Conservation (phyloP, 495 filamentous ascomycete genomes). For the Pseudevernia furfuracea region DNA sequence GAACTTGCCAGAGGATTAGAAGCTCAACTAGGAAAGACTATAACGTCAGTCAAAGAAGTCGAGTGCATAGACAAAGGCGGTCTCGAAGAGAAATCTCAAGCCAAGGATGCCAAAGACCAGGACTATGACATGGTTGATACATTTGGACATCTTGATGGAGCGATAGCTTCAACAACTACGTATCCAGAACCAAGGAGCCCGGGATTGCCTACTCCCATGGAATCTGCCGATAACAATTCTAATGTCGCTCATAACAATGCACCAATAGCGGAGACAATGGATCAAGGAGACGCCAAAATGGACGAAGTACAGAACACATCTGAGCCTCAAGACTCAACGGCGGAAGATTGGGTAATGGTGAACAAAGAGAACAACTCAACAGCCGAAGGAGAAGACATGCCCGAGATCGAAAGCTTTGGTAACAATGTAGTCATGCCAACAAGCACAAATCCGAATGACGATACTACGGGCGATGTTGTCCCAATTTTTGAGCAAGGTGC, state of each 20-base stretch:
- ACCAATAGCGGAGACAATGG: conserved; percentile 2
- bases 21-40: conserved; percentile 45
- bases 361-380: conserved; percentile 36
- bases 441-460: conserved; percentile 20
- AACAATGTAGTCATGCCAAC: conserved; percentile 17
- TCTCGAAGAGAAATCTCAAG: conserved; percentile 51
- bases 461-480: conserved; percentile 29
- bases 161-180: not conserved
- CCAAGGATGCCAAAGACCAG: conserved; percentile 19
- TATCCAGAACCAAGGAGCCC: conserved; percentile 10
- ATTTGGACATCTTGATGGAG: conserved; percentile 13
- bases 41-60: conserved; percentile 52
- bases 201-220: conserved; percentile 4
- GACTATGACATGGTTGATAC: conserved; percentile 21
- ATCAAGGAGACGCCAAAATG: not conserved
- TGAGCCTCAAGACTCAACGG: conserved; percentile 31
- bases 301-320: conserved; percentile 6
- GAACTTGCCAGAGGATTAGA: conserved; percentile 55
- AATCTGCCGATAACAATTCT: conserved; percentile 6
- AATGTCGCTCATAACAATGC: not conserved
- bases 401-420: conserved; percentile 19
- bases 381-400: conserved; percentile 21
- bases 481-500: conserved; percentile 30
- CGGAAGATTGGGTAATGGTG: conserved; percentile 57
- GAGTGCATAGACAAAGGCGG: conserved; percentile 65